Percentiles rank a stretch among this genome's conserved stretches.
Conservation (phyloP, 2,329 filamentous ascomycete species). For the Fusarium sp. region DNA sequence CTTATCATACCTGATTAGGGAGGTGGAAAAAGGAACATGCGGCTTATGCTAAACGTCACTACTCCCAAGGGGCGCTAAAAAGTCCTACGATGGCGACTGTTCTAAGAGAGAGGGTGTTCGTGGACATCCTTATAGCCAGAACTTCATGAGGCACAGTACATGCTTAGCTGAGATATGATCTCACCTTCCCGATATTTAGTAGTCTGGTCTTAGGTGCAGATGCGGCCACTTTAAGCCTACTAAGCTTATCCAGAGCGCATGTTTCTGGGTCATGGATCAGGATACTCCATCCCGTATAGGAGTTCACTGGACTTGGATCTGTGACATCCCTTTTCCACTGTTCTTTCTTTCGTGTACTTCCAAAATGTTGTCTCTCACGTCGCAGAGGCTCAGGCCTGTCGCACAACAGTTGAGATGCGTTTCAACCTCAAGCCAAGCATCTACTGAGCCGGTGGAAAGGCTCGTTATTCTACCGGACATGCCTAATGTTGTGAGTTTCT, state of each 20-base stretch:
- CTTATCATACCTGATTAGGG: not conserved
- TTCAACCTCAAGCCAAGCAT: not conserved
- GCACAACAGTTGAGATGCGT: not conserved
- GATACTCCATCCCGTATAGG: not conserved
- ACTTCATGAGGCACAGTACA: not conserved
- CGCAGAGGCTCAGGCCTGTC: not conserved
- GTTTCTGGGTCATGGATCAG: not conserved
- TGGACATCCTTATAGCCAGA: not conserved
- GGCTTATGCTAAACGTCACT: not conserved
- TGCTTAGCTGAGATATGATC: not conserved
- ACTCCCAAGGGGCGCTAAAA: not conserved
- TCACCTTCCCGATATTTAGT: not conserved
- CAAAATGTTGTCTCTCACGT: not conserved
- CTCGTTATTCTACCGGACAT: conserved; percentile 11
- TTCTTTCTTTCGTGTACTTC: not conserved
- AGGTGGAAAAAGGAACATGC: not conserved
- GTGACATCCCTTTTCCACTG: not conserved
- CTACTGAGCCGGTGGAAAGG: not conserved
- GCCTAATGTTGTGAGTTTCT: not conserved
- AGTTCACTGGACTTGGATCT: not conserved
- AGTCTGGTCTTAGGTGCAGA: not conserved
- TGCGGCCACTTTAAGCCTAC: no score
- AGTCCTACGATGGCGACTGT: not conserved
- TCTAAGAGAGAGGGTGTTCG: not conserved
- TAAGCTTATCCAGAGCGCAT: not conserved